Evolutionary conservation across 2,329 filamentous ascomycete genomes (phyloP).

Genomic region (Hypoxylon sp.): DNA sequence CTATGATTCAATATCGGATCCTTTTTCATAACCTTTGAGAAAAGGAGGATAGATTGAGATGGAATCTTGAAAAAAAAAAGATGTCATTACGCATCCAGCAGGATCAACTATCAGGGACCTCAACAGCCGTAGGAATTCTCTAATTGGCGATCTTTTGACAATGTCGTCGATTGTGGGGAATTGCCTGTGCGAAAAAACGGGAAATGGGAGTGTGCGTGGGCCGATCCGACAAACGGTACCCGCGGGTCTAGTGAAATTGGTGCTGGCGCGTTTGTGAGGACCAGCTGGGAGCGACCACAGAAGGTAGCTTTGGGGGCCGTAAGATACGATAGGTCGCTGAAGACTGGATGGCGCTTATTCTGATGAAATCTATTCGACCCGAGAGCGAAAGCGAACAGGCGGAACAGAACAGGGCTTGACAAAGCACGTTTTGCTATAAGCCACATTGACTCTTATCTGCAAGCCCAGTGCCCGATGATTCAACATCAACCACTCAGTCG

Average conservation of each 20-base stretch:
- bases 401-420: conserved; percentile 6
- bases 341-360: conserved; percentile 30
- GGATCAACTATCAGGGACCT: conserved; percentile 23
- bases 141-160: conserved; percentile 27
- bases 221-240: conserved; percentile 25
- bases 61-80: conserved; percentile 10
- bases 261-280: conserved; percentile 29
- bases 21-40: conserved; percentile 3
- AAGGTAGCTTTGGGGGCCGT: conserved; percentile 20
- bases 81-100: conserved; percentile 30
- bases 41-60: conserved; percentile 6
- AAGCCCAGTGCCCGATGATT: conserved; percentile 2
- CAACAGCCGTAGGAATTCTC: conserved; percentile 13
- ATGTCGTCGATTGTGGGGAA: conserved; percentile 38
- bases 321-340: conserved; percentile 27
- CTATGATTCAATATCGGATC: neutral
- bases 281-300: conserved; percentile 7
- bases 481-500: conserved; percentile 16
- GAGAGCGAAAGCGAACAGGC: conserved; percentile 6
- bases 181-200: conserved; percentile 21
- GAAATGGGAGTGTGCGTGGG: conserved; percentile 15
- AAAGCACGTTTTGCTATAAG: conserved; percentile 21
- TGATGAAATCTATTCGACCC: conserved; percentile 8
- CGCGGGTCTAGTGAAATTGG: conserved; percentile 27
- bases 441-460: conserved; percentile 17